These are phyloP conservation scores for Scutellaria baicalensis DNA, from an alignment of 257 asterid species.

Conservation along the genomic window DNA sequence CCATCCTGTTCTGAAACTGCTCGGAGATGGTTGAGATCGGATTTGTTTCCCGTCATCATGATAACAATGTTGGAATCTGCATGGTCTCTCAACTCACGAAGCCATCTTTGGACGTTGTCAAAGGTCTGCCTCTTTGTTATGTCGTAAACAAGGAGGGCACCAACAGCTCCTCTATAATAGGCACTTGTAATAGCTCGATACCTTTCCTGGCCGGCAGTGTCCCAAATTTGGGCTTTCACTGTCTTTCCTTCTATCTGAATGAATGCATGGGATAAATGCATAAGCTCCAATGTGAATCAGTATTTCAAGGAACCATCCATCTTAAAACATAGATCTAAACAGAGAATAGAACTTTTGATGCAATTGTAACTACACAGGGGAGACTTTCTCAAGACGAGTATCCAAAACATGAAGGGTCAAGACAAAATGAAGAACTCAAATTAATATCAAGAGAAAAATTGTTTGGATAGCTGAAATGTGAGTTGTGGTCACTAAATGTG, in stretches of 20 bases:
- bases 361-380: not conserved
- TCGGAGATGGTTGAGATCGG: conserved; percentile 73
- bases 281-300: not conserved
- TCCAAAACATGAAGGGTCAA: not conserved
- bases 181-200: conserved; percentile 82
- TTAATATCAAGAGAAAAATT: not conserved
- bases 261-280: not conserved
- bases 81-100: conserved; percentile 70
- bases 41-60: conserved; percentile 82
- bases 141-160: conserved; percentile 76
- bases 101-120: conserved; percentile 78
- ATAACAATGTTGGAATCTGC: conserved; percentile 76
- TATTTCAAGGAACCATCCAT: not conserved
- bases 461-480: not conserved
- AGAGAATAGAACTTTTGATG: not conserved
- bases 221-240: conserved; percentile 84
- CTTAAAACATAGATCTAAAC: not conserved
- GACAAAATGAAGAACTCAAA: not conserved
- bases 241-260: conserved; percentile 71
- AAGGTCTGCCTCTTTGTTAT: conserved; percentile 76
- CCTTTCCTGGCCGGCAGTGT: conserved; percentile 87
- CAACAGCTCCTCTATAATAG: conserved; percentile 81
- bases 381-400: not conserved
- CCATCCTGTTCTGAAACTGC: conserved; percentile 62
- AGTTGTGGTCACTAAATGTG: no score